phyloP scores from a whole-genome alignment of 371 early-diverging fungal genomes.

The Coemansia sp. region DNA sequence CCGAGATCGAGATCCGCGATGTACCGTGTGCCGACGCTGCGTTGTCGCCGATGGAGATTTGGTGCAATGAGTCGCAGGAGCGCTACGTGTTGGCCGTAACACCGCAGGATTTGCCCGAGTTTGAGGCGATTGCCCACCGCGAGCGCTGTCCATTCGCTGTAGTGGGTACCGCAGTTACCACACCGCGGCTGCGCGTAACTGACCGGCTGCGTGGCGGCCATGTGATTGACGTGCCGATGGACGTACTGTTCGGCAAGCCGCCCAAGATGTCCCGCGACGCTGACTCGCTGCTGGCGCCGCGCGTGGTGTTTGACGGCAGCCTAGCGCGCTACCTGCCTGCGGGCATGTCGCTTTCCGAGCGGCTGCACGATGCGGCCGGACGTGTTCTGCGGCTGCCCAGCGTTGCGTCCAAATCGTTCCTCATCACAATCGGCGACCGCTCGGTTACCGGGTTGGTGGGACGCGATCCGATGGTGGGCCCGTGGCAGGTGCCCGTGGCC shows the following conservation, averaged over 20 bases:
- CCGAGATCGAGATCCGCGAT: conserved; percentile 82
- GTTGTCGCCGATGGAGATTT: conserved; percentile 98
- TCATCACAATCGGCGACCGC: conserved; percentile 96
- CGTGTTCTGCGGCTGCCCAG: conserved; percentile 85
- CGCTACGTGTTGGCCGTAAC: conserved; percentile 90
- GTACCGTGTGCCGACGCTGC: conserved; percentile 85
- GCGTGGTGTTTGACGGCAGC: conserved; percentile 63
- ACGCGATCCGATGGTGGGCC: conserved; percentile 96
- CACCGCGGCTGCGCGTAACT: conserved; percentile 75
- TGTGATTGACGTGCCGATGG: conserved; percentile 94
- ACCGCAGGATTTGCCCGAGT: conserved; percentile 61
- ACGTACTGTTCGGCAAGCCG: conserved; percentile 91
- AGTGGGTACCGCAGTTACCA: conserved; percentile 87
- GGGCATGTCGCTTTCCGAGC: conserved; percentile 20
- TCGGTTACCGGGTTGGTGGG: conserved; percentile 91
- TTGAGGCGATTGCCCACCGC: conserved; percentile 77
- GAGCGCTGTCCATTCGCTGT: conserved; percentile 92
- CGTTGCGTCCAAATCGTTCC: conserved; percentile 90
- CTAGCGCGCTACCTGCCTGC: conserved; percentile 59
- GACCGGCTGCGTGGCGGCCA: conserved; percentile 63
- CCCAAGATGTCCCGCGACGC: conserved; percentile 84
- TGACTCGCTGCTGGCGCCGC: conserved; percentile 57
- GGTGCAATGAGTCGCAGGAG: conserved; percentile 98
- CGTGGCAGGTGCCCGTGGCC: conserved; percentile 96
- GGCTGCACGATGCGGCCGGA: conserved; percentile 63